Conservation (phyloP, 2,329 filamentous ascomycete species). For the Penicillium sclerotigenum region DNA sequence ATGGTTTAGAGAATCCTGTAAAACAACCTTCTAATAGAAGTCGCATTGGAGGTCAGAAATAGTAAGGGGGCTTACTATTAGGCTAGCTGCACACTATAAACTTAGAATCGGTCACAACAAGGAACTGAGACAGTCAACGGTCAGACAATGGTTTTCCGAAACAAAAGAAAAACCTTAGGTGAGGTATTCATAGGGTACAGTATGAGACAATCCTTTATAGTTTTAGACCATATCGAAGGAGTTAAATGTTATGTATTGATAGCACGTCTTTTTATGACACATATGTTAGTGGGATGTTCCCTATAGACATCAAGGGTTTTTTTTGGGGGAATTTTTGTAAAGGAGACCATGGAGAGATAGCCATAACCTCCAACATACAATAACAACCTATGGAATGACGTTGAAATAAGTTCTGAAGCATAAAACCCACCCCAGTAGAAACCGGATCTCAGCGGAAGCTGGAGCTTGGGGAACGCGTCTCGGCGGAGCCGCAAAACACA, state of each 20-base stretch:
- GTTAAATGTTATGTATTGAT: background rate
- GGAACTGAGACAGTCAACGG: background rate
- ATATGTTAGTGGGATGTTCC: background rate
- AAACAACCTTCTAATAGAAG: background rate
- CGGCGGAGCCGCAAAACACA: constrained; percentile 4
- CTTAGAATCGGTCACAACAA: background rate
- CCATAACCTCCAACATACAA: background rate
- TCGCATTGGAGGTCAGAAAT: background rate
- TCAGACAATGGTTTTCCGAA: too few relatives aligned
- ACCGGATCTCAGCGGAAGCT: background rate
- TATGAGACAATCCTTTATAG: too few relatives aligned
- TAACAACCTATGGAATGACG: background rate
- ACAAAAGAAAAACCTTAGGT: background rate
- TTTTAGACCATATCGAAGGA: too few relatives aligned
- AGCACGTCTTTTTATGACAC: background rate
- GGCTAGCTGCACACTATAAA: too few relatives aligned
- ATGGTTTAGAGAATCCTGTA: background rate
- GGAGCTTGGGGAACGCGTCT: constrained; percentile 1
- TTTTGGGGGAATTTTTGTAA: background rate
- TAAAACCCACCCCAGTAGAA: background rate
- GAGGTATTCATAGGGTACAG: background rate
- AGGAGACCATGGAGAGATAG: background rate
- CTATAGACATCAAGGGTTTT: background rate
- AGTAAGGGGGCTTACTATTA: background rate
- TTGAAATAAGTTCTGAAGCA: background rate